Conservation (phyloP, 2,329 filamentous ascomycete species). For the Penicillium italicum region DNA sequence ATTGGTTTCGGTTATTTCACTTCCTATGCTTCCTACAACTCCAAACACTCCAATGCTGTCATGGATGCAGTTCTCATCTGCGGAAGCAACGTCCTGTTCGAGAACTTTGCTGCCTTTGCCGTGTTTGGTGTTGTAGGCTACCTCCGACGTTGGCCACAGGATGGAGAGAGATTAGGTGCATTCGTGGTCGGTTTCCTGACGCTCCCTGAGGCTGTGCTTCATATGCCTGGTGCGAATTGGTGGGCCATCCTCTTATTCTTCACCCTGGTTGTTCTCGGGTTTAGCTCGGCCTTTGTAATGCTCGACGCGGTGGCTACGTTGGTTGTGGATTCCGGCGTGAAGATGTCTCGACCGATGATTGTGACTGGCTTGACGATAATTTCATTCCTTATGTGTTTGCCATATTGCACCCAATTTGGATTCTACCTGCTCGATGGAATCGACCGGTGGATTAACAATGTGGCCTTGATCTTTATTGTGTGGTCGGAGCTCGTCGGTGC, state of each 20-base stretch:
- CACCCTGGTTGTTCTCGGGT: constrained; percentile 56
- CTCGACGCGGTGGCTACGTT: constrained; percentile 55
- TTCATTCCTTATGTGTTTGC: constrained; percentile 54
- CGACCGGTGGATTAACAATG: constrained; percentile 56
- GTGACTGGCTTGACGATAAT: constrained; percentile 50
- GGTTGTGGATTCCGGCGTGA: constrained; percentile 52
- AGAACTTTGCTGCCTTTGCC: constrained; percentile 51
- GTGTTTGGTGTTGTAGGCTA: constrained; percentile 58
- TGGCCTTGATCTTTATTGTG: constrained; percentile 57
- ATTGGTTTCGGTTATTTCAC: constrained; percentile 60
- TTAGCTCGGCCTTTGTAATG: constrained; percentile 59
- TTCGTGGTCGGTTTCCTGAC: constrained; percentile 60
- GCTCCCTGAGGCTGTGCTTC: constrained; percentile 52
- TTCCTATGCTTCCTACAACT: constrained; percentile 57
- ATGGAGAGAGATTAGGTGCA: constrained; percentile 46
- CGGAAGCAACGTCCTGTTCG: constrained; percentile 55
- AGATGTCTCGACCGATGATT: constrained; percentile 47
- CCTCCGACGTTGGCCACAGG: constrained; percentile 41
- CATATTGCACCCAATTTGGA: constrained; percentile 57
- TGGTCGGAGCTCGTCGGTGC: constrained; percentile 53
- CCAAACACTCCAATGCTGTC: constrained; percentile 56
- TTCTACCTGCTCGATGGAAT: constrained; percentile 55
- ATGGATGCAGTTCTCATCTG: constrained; percentile 58
- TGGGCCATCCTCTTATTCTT: constrained; percentile 60
- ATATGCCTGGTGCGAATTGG: constrained; percentile 57